These are phyloP conservation scores for Talaromyces liani DNA, from an alignment of 495 filamentous ascomycete species.

Conservation along the genomic window DNA sequence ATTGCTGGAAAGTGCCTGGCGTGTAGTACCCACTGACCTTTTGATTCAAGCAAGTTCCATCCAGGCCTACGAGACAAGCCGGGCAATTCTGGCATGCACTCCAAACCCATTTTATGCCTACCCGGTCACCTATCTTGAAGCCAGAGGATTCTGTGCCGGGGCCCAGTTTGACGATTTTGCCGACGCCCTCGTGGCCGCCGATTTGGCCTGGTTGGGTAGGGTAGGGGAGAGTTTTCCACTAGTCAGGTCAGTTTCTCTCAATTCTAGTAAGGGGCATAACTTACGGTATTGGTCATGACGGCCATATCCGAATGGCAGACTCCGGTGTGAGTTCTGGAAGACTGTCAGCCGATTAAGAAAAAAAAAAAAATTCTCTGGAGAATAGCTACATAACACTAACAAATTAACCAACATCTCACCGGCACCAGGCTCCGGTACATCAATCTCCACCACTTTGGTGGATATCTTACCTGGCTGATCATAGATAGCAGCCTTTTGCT, in stretches of 20 bases:
- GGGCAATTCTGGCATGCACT: conserved; percentile 43
- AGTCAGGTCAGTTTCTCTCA: not conserved
- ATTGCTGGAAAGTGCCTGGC: conserved; percentile 69
- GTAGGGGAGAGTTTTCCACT: conserved; percentile 50
- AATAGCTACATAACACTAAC: conserved; percentile 23
- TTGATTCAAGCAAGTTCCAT: conserved; percentile 51
- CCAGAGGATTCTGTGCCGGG: conserved; percentile 37
- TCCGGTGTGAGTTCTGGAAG: conserved; percentile 53
- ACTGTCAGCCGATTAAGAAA: not conserved
- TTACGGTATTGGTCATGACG: conserved; percentile 50
- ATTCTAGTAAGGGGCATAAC: not conserved
- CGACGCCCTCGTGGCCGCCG: conserved; percentile 58
- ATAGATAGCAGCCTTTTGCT: conserved; percentile 61
- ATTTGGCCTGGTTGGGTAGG: conserved; percentile 60
- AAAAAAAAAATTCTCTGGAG: not conserved
- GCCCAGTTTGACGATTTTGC: conserved; percentile 54
- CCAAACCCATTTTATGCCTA: conserved; percentile 53
- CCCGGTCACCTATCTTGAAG: conserved; percentile 58
- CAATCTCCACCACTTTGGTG: conserved; percentile 58
- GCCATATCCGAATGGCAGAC: conserved; percentile 64
- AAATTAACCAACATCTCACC: conserved; percentile 62
- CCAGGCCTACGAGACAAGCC: conserved; percentile 51
- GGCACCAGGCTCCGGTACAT: conserved; percentile 56
- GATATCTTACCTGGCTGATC: conserved; percentile 62
- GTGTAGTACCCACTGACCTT: conserved; percentile 49